Evolutionary conservation across 75 land plant species (phyloP).

Genomic region (Cryptomeria japonica): DNA sequence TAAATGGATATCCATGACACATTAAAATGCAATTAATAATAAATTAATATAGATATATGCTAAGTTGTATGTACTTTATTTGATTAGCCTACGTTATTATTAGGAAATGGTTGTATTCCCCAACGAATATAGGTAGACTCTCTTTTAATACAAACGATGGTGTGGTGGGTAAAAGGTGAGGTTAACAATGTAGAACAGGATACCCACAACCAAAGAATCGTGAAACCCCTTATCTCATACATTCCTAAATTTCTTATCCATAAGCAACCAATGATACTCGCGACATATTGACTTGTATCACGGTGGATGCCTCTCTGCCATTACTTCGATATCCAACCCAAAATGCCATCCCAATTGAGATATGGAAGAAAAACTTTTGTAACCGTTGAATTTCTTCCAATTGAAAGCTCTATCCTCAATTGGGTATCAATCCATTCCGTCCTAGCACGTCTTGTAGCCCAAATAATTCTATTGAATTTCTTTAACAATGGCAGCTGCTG

Average conservation of each 20-base stretch:
- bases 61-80: too few species aligned
- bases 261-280: not conserved
- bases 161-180: too few species aligned
- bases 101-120: too few species aligned
- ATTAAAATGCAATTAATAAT: too few species aligned
- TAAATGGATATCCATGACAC: too few species aligned
- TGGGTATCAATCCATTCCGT: not conserved
- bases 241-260: not conserved
- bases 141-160: too few species aligned
- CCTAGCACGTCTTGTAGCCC: not conserved
- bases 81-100: too few species aligned
- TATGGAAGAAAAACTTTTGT: not conserved
- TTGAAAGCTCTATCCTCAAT: not conserved
- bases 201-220: not conserved
- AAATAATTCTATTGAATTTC: not conserved
- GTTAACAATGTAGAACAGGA: too few species aligned
- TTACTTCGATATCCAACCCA: not conserved
- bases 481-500: not conserved
- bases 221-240: not conserved
- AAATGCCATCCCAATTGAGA: not conserved
- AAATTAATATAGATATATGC: too few species aligned
- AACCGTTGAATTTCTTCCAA: not conserved
- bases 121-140: too few species aligned
- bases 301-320: not conserved
- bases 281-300: not conserved